These are phyloP conservation scores for Anastatica hierochuntica DNA, from an alignment of 345 rosid species.

Conservation along the genomic window DNA sequence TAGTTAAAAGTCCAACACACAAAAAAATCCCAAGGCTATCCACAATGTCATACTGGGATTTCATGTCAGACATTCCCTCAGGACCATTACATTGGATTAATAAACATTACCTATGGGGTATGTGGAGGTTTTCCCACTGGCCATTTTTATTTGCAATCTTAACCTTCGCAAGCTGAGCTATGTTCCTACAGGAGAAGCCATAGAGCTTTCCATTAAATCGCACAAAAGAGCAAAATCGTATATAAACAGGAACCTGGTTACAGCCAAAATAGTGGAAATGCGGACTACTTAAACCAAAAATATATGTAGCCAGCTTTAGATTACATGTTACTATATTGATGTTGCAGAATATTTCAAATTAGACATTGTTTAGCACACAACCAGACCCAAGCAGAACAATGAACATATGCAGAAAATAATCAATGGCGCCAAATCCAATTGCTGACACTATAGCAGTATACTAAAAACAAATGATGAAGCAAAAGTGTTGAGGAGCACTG, in stretches of 20 bases:
- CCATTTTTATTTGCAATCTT: slow-evolving; percentile 58
- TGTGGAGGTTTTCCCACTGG: slow-evolving; percentile 57
- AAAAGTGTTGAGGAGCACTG: no score
- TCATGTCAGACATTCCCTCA: neutral
- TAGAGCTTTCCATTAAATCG: neutral
- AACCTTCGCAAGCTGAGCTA: slow-evolving; percentile 80
- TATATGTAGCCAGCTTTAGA: no score
- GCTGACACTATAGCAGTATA: no score
- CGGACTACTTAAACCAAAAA: neutral
- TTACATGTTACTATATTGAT: slow-evolving; percentile 1
- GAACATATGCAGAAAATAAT: slow-evolving; percentile 2
- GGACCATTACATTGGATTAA: slow-evolving; percentile 2
- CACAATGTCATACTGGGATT: slow-evolving; percentile 9
- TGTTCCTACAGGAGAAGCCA: slow-evolving; percentile 46
- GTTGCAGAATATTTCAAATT: neutral
- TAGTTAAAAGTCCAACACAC: no score
- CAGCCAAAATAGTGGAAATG: slow-evolving; percentile 1
- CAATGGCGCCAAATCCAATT: slow-evolving; percentile 1
- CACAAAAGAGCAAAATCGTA: neutral
- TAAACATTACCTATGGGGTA: slow-evolving; percentile 39
- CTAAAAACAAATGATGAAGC: no score
- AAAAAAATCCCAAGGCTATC: slow-evolving; percentile 10
- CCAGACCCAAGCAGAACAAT: neutral
- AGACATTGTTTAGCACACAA: slow-evolving; percentile 10
- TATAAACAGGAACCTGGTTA: neutral